Evolutionary conservation across 1,284 basidiomycete species (phyloP).

Genomic region (Inonotus obliquus): DNA sequence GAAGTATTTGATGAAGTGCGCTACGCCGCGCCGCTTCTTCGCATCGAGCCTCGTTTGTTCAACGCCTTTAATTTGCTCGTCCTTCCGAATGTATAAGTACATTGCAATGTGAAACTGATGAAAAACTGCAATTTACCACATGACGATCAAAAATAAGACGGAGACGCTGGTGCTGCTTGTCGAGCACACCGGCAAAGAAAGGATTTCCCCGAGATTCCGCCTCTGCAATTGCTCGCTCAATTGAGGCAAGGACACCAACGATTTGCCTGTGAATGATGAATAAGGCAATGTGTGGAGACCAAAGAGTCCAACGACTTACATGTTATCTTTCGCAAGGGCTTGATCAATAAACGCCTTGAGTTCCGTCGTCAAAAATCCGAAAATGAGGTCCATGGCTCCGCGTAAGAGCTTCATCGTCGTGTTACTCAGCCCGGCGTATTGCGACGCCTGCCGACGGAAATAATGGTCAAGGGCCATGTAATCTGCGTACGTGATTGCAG

Average conservation of each 20-base stretch:
- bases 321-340: slow-evolving; percentile 68
- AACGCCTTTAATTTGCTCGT: slow-evolving; percentile 84
- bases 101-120: neutral
- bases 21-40: slow-evolving; percentile 90
- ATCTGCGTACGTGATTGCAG: slow-evolving; percentile 89
- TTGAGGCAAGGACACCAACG: slow-evolving; percentile 75
- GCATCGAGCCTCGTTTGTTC: slow-evolving; percentile 88
- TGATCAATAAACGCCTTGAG: slow-evolving; percentile 83
- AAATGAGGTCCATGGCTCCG: slow-evolving; percentile 90
- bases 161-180: slow-evolving; percentile 78
- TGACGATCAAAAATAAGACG: slow-evolving; percentile 73
- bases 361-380: slow-evolving; percentile 86
- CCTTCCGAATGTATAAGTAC: slow-evolving; percentile 37
- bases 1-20: slow-evolving; percentile 92
- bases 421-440: slow-evolving; percentile 61
- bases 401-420: slow-evolving; percentile 78
- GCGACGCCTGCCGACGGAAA: slow-evolving; percentile 85
- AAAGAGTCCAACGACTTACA: slow-evolving; percentile 48
- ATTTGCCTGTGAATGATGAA: slow-evolving; percentile 56
- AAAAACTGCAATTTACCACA: slow-evolving; percentile 49
- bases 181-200: slow-evolving; percentile 70
- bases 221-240: slow-evolving; percentile 78
- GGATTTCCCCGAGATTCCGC: slow-evolving; percentile 76
- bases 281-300: neutral
- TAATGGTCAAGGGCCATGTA: slow-evolving; percentile 94